Conservation (phyloP, 129 eudicot genomes). For the Lactuca saligna region DNA sequence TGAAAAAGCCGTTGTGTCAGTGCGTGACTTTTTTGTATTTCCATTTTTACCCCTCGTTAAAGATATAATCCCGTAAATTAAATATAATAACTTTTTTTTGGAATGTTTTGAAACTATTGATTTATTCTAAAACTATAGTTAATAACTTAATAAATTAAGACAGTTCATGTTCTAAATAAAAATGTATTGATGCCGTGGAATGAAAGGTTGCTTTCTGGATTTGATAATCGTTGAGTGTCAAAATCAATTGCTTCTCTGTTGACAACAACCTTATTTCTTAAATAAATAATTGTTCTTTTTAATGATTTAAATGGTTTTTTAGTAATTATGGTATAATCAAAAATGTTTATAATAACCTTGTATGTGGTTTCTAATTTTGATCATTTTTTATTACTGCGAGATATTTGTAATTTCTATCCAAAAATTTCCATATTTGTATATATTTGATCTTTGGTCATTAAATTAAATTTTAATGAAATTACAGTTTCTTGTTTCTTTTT, state of each 20-base stretch:
- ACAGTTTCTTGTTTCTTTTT: neutral
- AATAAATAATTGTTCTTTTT: no score
- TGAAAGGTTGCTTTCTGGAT: neutral
- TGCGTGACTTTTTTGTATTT: neutral
- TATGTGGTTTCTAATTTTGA: no score
- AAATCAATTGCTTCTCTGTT: neutral
- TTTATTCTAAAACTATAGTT: neutral
- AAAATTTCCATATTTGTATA: no score
- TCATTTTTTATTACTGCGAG: no score
- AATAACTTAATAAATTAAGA: neutral
- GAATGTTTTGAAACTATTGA: neutral
- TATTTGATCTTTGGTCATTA: no score
- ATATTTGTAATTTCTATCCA: no score
- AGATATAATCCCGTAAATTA: neutral
- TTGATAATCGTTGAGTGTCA: neutral
- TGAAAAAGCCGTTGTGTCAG: constrained; percentile 21
- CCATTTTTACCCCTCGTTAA: neutral
- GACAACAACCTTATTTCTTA: neutral
- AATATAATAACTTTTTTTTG: no score
- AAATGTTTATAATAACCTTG: no score
- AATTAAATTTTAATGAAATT: neutral
- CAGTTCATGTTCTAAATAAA: neutral
- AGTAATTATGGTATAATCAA: no score
- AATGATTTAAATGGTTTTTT: no score
- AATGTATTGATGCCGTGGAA: neutral